These are phyloP conservation scores for Eimeria necatrix DNA, from an alignment of 169 alveolate species.

Conservation along the genomic window DNA sequence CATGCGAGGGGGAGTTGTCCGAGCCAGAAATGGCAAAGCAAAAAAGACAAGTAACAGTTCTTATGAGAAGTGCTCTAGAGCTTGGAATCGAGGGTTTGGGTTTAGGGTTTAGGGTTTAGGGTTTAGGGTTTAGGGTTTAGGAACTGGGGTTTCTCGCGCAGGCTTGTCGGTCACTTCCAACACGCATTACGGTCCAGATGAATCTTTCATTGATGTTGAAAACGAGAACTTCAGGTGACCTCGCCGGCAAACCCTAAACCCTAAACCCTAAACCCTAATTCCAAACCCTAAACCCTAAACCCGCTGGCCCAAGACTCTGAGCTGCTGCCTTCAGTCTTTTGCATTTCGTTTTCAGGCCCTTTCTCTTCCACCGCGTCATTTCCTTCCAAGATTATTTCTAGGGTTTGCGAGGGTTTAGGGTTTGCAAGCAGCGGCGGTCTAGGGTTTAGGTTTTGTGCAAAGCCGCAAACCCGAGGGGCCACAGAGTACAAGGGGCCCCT, in stretches of 20 bases:
- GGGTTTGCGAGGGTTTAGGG: slow-evolving; percentile 3
- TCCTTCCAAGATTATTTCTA: slow-evolving; percentile 5
- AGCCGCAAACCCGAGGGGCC: no score
- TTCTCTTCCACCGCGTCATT: slow-evolving; percentile 12
- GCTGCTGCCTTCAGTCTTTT: no score
- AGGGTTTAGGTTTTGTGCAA: no score
- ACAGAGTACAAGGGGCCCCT: no score
- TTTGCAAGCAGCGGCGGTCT: no score
- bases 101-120: slow-evolving; percentile 29
- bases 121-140: slow-evolving; percentile 3
- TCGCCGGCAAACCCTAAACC: not conserved
- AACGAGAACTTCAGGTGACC: slow-evolving; percentile 57
- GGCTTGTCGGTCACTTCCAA: slow-evolving; percentile 45
- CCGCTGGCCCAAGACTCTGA: not conserved
- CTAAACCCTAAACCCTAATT: not conserved
- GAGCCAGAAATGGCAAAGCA: no score
- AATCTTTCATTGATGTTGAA: slow-evolving; percentile 30
- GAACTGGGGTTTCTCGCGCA: not conserved
- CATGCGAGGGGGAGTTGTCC: no score
- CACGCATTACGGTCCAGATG: slow-evolving; percentile 32
- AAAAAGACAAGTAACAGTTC: no score
- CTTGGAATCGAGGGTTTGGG: not conserved
- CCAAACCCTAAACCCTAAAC: slow-evolving; percentile 9
- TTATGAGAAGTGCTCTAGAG: no score
- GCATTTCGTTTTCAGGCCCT: not conserved